phyloP scores from a whole-genome alignment of 371 early-diverging fungal species.

The Syncephalastrum sp. region DNA sequence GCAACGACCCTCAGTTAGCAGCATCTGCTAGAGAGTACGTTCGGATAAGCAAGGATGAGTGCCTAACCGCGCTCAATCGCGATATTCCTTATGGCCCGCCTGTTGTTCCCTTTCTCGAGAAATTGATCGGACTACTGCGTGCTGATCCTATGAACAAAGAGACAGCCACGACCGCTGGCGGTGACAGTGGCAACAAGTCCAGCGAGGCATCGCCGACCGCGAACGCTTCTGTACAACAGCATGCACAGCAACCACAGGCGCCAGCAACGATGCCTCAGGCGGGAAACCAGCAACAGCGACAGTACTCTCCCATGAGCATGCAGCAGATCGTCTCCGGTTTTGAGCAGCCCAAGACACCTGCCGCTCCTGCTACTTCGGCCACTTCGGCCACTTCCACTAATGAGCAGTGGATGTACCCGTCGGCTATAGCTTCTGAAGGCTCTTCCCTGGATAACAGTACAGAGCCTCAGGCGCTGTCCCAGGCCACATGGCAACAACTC shows the following conservation, averaged over 20 bases:
- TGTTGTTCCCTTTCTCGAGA: conserved; percentile 30
- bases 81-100: conserved; percentile 37
- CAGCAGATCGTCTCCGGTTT: conserved; percentile 21
- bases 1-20: conserved; percentile 23
- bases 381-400: not conserved
- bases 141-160: conserved; percentile 6
- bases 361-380: not conserved
- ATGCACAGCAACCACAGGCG: conserved; percentile 1
- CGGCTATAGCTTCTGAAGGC: not conserved
- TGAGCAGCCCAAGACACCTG: not conserved
- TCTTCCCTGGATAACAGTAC: not conserved
- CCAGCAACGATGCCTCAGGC: not conserved
- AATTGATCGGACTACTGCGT: conserved; percentile 22
- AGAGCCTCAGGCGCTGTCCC: conserved; percentile 13
- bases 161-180: conserved; percentile 2
- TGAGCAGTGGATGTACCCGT: not conserved
- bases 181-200: not conserved
- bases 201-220: conserved; percentile 2
- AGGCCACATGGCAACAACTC: conserved; percentile 39
- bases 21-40: conserved; percentile 30
- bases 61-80: conserved; percentile 26
- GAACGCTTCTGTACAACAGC: conserved; percentile 1
- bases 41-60: conserved; percentile 29
- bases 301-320: conserved; percentile 24
- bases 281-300: conserved; percentile 3